phyloP scores from a whole-genome alignment of 2,329 filamentous ascomycete species.

The Uncinocarpus reesii region DNA sequence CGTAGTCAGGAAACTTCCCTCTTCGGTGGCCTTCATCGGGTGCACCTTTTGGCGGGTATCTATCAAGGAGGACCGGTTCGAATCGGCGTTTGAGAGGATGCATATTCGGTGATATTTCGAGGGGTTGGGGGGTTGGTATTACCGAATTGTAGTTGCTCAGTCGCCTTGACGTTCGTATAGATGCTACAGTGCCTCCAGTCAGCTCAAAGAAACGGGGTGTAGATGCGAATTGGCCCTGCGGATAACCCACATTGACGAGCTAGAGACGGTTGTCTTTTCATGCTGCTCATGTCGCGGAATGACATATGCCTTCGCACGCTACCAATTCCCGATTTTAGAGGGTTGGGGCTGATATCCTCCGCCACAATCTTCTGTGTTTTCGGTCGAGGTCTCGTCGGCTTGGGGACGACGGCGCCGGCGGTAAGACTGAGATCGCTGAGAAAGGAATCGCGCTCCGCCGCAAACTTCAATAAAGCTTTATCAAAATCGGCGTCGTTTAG shows the following conservation, averaged over 20 bases:
- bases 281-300: conserved; percentile 87
- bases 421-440: conserved; percentile 83
- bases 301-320: conserved; percentile 89
- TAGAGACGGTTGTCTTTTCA: conserved; percentile 72
- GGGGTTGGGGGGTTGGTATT: conserved; percentile 82
- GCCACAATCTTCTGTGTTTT: conserved; percentile 71
- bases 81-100: conserved; percentile 89
- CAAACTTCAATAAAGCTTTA: conserved; percentile 83
- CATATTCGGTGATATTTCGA: conserved; percentile 84
- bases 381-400: conserved; percentile 61
- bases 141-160: conserved; percentile 98
- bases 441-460: conserved; percentile 87
- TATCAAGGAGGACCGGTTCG: conserved; percentile 88
- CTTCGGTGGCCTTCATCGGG: conserved; percentile 69
- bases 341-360: conserved; percentile 49
- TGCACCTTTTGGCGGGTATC: conserved; percentile 77
- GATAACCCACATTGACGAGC: conserved; percentile 59
- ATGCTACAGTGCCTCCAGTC: conserved; percentile 38
- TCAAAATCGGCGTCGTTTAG: conserved; percentile 82
- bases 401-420: conserved; percentile 61
- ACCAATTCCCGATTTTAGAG: conserved; percentile 55
- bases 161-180: conserved; percentile 70
- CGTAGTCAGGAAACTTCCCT: conserved; percentile 87
- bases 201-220: conserved; percentile 12
- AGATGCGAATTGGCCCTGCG: not conserved